A percentile compares a stretch with the other conserved stretches of the same genome.
Conservation (phyloP, 345 rosid species). For the Eucalyptus marginata region DNA sequence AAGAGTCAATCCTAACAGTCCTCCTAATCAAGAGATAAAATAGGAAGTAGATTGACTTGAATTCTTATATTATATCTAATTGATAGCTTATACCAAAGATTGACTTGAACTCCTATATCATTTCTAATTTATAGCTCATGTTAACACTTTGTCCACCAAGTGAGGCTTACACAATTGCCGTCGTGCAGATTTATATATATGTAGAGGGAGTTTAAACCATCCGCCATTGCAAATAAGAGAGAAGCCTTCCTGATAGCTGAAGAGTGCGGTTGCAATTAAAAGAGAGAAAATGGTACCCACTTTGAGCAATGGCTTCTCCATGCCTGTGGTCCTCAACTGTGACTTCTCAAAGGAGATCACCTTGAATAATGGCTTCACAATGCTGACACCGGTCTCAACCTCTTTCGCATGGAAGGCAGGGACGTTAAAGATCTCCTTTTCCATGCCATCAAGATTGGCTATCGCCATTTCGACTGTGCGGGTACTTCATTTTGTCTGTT, state of each 20-base stretch:
- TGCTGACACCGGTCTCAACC: constrained; percentile 75
- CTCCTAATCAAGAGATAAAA: no score
- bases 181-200: not conserved
- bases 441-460: constrained; percentile 70
- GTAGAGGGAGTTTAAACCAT: not conserved
- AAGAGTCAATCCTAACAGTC: no score
- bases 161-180: not conserved
- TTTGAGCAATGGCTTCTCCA: not conserved
- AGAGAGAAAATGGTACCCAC: not conserved
- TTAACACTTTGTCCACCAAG: not conserved
- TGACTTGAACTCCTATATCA: no score
- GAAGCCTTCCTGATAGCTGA: not conserved
- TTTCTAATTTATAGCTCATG: no score
- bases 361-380: constrained; percentile 60
- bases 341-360: constrained; percentile 2
- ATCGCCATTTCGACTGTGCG: constrained; percentile 88
- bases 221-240: not conserved
- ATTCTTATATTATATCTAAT: no score
- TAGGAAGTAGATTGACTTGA: no score
- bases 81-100: no score
- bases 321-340: not conserved
- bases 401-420: constrained; percentile 66
- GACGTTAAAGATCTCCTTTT: constrained; percentile 50
- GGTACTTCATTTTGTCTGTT: constrained; percentile 13
- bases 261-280: not conserved